Conservation (phyloP, 768 basidiomycete genomes). For the Rhizopogon vesiculosus region DNA sequence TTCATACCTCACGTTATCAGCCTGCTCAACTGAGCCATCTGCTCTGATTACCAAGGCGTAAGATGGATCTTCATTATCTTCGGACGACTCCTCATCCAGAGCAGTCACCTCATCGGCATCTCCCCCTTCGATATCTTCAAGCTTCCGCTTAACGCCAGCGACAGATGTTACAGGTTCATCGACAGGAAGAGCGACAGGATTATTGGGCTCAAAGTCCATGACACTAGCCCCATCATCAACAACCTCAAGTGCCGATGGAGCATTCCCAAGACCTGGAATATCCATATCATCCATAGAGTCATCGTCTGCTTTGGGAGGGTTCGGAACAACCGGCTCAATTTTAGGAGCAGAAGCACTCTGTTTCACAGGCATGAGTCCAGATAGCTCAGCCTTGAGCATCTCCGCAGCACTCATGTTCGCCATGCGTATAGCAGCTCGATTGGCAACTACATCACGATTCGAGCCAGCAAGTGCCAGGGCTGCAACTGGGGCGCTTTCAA, state of each 20-base stretch:
- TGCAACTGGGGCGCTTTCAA: slow-evolving; percentile 53
- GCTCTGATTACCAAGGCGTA: slow-evolving; percentile 73
- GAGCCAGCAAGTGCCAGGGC: slow-evolving; percentile 75
- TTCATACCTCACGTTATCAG: slow-evolving; percentile 86
- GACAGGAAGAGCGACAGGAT: slow-evolving; percentile 7
- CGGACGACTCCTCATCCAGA: slow-evolving; percentile 33
- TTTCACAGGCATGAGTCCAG: slow-evolving; percentile 44
- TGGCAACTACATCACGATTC: slow-evolving; percentile 88
- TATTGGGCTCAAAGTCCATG: slow-evolving; percentile 11
- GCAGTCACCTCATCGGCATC: slow-evolving; percentile 25
- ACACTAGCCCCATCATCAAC: slow-evolving; percentile 24
- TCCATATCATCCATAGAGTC: slow-evolving; percentile 27
- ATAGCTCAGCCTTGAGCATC: slow-evolving; percentile 85
- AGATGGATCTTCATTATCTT: slow-evolving; percentile 42
- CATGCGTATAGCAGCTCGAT: slow-evolving; percentile 86
- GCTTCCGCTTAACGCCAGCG: slow-evolving; percentile 41
- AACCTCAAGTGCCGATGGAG: slow-evolving; percentile 13
- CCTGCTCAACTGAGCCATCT: slow-evolving; percentile 93
- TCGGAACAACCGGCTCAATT: slow-evolving; percentile 33
- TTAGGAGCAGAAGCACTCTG: slow-evolving; percentile 23
- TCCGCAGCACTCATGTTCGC: slow-evolving; percentile 97
- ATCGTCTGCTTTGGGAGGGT: slow-evolving; percentile 20
- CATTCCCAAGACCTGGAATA: slow-evolving; percentile 28
- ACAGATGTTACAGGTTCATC: slow-evolving; percentile 17
- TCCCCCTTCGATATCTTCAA: slow-evolving; percentile 39